phyloP scores from a whole-genome alignment of 352 stramenopile species.

The Phytophthora fragariaefolia region DNA sequence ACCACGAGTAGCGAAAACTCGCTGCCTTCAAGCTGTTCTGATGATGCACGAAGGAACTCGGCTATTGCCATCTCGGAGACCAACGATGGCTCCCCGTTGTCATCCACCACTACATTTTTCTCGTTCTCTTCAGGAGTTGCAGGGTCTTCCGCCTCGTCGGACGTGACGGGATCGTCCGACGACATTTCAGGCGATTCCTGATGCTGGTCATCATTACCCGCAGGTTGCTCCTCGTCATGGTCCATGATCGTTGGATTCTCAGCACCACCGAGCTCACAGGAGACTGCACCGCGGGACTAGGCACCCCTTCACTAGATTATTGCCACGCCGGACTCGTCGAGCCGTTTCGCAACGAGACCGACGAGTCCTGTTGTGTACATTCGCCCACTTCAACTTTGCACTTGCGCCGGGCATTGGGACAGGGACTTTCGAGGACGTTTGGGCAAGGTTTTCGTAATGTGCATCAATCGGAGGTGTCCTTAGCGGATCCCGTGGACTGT shows the following conservation, averaged over 20 bases:
- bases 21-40: conserved; percentile 20
- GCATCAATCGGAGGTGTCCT: conserved; percentile 25
- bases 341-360: conserved; percentile 14
- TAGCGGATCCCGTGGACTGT: conserved; percentile 13
- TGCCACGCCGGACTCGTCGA: conserved; percentile 8
- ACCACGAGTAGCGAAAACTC: conserved; percentile 73
- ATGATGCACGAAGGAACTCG: conserved; percentile 38
- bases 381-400: not conserved
- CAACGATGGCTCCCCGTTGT: conserved; percentile 13
- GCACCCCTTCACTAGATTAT: conserved; percentile 23
- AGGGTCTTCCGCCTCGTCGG: conserved; percentile 20
- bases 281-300: not conserved
- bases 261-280: not conserved
- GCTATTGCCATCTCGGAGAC: conserved; percentile 36
- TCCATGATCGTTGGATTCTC: conserved; percentile 13
- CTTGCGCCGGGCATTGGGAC: not conserved
- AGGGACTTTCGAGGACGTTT: conserved; percentile 12
- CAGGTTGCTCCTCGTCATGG: conserved; percentile 15
- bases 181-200: conserved; percentile 6
- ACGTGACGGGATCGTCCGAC: conserved; percentile 5
- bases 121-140: conserved; percentile 25
- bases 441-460: conserved; percentile 23
- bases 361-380: conserved; percentile 1
- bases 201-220: conserved; percentile 13
- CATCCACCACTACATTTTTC: not conserved